phyloP scores from a whole-genome alignment of 2,329 filamentous ascomycete genomes.

The Arthrobotrys entomopaga region DNA sequence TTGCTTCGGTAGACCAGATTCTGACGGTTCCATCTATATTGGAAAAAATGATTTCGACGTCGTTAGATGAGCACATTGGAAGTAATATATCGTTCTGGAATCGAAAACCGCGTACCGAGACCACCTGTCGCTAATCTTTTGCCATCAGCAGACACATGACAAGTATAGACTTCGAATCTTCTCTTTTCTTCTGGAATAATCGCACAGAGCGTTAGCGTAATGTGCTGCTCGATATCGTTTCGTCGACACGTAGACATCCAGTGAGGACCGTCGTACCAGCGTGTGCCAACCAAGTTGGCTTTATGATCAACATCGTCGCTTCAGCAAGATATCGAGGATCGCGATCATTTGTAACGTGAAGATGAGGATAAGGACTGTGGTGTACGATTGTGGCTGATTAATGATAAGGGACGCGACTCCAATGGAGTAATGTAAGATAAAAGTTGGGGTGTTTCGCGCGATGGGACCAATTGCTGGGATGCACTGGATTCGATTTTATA shows the following conservation, averaged over 20 bases:
- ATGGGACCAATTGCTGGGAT: background rate
- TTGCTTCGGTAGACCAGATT: constrained; percentile 96
- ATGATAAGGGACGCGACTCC: constrained; percentile 30
- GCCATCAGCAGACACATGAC: constrained; percentile 94
- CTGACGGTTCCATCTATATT: constrained; percentile 87
- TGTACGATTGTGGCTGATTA: background rate
- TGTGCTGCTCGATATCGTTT: constrained; percentile 57
- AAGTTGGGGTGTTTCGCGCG: background rate
- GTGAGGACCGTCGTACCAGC: constrained; percentile 70
- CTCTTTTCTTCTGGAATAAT: constrained; percentile 83
- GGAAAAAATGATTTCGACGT: constrained; percentile 56
- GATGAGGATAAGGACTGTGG: constrained; percentile 6
- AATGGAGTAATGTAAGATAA: background rate
- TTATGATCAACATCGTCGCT: constrained; percentile 79
- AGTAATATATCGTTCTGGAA: background rate
- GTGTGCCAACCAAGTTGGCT: constrained; percentile 94
- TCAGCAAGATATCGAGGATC: constrained; percentile 15
- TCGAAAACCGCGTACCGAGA: constrained; percentile 72
- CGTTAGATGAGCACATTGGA: constrained; percentile 13
- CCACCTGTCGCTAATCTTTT: constrained; percentile 90
- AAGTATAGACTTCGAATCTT: constrained; percentile 98
- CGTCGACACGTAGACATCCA: constrained; percentile 10
- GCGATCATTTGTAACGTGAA: constrained; percentile 46
- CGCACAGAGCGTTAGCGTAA: constrained; percentile 56
- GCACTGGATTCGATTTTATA: background rate